Conservation (phyloP, 345 rosid species). For the Moricandia moricandioides region DNA sequence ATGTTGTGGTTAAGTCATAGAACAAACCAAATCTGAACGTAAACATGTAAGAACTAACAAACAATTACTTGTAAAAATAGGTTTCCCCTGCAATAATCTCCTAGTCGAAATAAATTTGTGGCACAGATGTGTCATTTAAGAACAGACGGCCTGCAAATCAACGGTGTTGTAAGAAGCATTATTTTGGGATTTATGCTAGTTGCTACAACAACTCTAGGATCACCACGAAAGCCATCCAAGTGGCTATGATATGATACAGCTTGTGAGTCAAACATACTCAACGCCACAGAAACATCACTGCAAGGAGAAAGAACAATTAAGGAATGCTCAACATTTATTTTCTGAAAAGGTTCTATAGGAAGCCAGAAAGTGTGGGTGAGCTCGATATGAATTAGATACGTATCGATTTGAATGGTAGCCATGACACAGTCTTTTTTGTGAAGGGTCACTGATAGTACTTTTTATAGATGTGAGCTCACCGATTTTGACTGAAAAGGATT, state of each 20-base stretch:
- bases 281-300: neutral
- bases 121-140: neutral
- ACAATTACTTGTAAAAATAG: neutral
- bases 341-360: too few species aligned
- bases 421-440: neutral
- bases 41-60: too few species aligned
- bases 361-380: neutral
- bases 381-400: neutral
- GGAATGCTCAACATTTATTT: neutral
- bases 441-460: neutral
- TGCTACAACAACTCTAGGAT: too few species aligned
- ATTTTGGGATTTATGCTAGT: neutral
- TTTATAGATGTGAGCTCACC: neutral
- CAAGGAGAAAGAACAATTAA: neutral
- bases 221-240: neutral
- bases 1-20: neutral
- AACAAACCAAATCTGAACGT: neutral
- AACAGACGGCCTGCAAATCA: neutral
- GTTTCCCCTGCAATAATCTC: neutral
- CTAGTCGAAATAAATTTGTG: neutral
- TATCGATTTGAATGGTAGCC: neutral
- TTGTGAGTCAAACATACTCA: neutral
- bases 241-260: neutral
- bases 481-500: neutral
- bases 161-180: neutral